Percentiles rank a stretch among this genome's conserved stretches.
phyloP scores from a whole-genome alignment of 345 rosid genomes.

The Ricinus communis region DNA sequence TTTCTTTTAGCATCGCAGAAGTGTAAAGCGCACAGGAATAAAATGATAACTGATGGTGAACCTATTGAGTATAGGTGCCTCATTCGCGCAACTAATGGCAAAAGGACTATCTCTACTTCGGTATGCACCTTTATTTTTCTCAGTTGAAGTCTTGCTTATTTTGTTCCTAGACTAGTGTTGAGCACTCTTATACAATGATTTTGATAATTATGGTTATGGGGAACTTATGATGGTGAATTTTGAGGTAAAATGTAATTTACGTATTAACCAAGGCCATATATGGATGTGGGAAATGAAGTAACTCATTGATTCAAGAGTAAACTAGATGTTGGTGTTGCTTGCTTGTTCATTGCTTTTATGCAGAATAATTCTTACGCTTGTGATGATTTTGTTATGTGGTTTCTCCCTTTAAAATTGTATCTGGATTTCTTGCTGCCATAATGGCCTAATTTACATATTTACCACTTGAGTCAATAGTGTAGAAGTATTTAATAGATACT shows the following conservation, averaged over 20 bases:
- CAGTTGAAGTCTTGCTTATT: background rate
- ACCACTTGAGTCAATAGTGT: background rate
- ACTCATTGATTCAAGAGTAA: no score
- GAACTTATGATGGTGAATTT: background rate
- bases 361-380: background rate
- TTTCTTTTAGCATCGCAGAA: conserved; percentile 66
- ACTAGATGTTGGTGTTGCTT: background rate
- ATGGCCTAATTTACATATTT: background rate
- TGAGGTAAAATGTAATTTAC: background rate
- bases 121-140: conserved; percentile 34
- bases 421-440: background rate
- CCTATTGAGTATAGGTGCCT: conserved; percentile 81
- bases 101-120: conserved; percentile 77
- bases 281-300: background rate
- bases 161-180: background rate
- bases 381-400: background rate
- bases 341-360: background rate
- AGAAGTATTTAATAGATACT: background rate
- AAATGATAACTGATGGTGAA: conserved; percentile 56
- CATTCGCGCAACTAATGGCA: conserved; percentile 85
- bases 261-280: background rate
- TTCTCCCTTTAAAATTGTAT: background rate
- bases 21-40: conserved; percentile 75
- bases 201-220: background rate
- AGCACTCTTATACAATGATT: background rate